Conservation (phyloP, 148 eudicot genomes). For the Cornus florida region DNA sequence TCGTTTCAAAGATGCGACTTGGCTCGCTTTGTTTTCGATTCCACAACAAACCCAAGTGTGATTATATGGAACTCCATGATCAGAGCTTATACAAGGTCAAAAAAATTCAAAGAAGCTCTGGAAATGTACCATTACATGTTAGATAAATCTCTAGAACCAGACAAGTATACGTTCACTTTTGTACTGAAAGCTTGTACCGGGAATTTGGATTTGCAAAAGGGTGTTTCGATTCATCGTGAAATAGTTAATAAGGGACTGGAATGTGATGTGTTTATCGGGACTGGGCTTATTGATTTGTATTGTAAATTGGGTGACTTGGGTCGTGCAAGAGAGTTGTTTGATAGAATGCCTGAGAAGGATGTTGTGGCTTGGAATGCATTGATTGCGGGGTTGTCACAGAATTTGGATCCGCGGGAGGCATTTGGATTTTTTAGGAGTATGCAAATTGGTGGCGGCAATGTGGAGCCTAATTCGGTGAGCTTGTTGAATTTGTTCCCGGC, state of each 20-base stretch:
- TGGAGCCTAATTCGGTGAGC: constrained; percentile 57
- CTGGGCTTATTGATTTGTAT: constrained; percentile 69
- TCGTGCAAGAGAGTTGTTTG: constrained; percentile 56
- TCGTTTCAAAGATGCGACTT: constrained; percentile 35
- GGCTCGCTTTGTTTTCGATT: constrained; percentile 53
- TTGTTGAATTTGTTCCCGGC: constrained; percentile 76
- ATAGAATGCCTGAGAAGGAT: constrained; percentile 60
- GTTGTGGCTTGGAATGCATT: constrained; percentile 72
- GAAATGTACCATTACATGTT: constrained; percentile 44
- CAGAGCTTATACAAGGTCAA: constrained; percentile 50
- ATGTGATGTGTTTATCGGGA: constrained; percentile 54
- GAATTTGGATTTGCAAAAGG: constrained; percentile 41
- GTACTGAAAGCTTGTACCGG: constrained; percentile 70
- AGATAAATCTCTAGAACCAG: constrained; percentile 33
- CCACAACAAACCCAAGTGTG: constrained; percentile 44
- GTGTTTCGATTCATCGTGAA: constrained; percentile 43
- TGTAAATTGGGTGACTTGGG: constrained; percentile 52
- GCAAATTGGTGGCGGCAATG: constrained; percentile 29
- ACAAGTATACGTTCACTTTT: constrained; percentile 66
- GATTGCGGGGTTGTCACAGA: constrained; percentile 59
- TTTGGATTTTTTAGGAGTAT: constrained; percentile 36
- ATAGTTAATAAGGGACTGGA: constrained; percentile 38
- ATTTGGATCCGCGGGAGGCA: constrained; percentile 31
- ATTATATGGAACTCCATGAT: constrained; percentile 64
- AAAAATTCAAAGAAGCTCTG: constrained; percentile 34